Base-by-base conservation (phyloP, 345 rosid genomes). In the Nephelium lappaceum region DNA sequence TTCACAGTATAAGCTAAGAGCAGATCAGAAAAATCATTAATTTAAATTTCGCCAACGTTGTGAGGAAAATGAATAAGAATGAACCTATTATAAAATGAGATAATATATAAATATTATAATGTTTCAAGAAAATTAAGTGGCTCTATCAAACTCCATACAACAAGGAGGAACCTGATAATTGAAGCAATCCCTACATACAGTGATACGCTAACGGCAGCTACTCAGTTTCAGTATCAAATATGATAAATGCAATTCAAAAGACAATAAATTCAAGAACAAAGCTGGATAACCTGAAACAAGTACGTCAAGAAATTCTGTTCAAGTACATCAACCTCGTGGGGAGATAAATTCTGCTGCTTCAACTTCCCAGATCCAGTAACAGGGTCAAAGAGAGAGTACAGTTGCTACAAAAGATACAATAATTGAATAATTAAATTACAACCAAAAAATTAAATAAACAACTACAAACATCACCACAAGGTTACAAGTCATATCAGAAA, bases 331-430 rank as follows among this genome's bases (percentile, higher is more conserved):
- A 93, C 83, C 79, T 95, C 98, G 41, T 74, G 80, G 53, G 92
- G 47, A 77, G 93, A 78, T 5, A 95, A 83, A 75, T 85, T 86
- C 83, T 95, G 93, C 86, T 90, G 99, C 84, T 88, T 85, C 85
- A 95, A 80, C 81, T 92, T 95, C 86, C 86, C 82, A 76, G 88
- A 83, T 66, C 98, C 99, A 31, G 83, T 83, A 8, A 91, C 88
- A 72, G 99, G 98, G 82, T 95, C 99, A 68, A 95, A 95, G 25
- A 93, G 91, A 63, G 98, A 92, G 85, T 95, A 93, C 75, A 95
- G 79, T 92, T 95, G 97, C 99, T 95, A 91, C 76, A 83, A 65
- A 88, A 53, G 3, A 31, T 4, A 67, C 42, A 74, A 78, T 24
- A 70, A 8, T 11, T 66, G 64, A 9, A 36, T 67, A 72, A 31